Base-by-base conservation (phyloP, 2,329 filamentous ascomycete genomes). In the Calonectria ilicicola region DNA sequence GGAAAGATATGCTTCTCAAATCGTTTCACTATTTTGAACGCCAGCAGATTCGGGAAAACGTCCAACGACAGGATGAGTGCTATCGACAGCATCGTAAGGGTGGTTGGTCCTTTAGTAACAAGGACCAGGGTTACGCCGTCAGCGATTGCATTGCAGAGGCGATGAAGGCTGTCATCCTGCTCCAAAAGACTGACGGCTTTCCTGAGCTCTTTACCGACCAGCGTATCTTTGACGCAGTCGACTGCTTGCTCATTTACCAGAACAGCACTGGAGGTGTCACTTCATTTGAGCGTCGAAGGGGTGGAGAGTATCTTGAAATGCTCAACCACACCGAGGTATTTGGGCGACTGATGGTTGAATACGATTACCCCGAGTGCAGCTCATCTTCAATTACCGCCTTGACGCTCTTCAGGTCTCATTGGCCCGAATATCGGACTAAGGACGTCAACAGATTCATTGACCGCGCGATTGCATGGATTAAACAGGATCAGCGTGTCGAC, bases 241-340 rank as follows among this genome's bases (percentile, higher is more conserved):
- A 98, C 82, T 96, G 96, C 8, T 86, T 98, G 19, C 86, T 99
- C n/a, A 93, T 95, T 0, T 97, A 98, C 88, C 96, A 98, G 83
- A 98, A 98, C 82, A 51, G 66, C 23, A 93, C 92, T n/a, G 96
- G 96, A 38, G 96, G 95, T 7, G 96, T 95, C 80, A 94, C 95
- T 1, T 96, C 95, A n/a, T 99, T 98, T 82, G 97, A 99, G 81
- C 91, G 91, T 1, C 93, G 92, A 1, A 91, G 97, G 23, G 96
- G 93, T 1, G 93, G 94, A 12, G 88, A 93, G 76, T 90, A 89
- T 76, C 83, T 98, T 77, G 97, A 99, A 83, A 88, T 92, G 81
- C 90, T 99, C 51, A 98, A 98, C 80, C 95, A 95, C 0, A 96
- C 97, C 3, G 97, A 98, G 82, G 95, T 98, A 0, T 99, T 98